phyloP scores from a whole-genome alignment of 2,329 filamentous ascomycete genomes.

The Colletotrichum plurivorum region DNA sequence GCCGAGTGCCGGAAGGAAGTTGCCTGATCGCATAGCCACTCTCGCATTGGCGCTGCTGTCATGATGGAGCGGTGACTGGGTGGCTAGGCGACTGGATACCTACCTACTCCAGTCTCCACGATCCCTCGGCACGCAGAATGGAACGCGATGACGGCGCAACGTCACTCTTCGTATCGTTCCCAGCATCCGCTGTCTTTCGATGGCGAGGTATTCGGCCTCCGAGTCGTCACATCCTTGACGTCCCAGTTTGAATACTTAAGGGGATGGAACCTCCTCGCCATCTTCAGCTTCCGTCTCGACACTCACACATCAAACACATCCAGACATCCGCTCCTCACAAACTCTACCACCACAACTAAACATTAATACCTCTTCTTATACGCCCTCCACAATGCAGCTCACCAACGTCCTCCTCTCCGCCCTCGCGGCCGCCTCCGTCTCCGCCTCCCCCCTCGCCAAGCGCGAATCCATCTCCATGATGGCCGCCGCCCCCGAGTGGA shows the following conservation, averaged over 20 bases:
- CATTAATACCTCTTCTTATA: background rate
- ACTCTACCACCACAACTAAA: background rate
- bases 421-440: slow-evolving; percentile 47
- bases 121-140: slow-evolving; percentile 8
- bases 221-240: background rate
- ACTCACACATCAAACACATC: background rate
- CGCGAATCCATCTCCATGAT: slow-evolving; percentile 53
- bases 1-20: background rate
- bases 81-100: slow-evolving; percentile 11
- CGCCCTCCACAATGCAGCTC: slow-evolving; percentile 58
- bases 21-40: slow-evolving; percentile 4
- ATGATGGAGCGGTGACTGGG: slow-evolving; percentile 25
- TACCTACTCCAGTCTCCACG: background rate
- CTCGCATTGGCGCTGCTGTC: background rate
- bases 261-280: background rate
- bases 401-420: slow-evolving; percentile 55
- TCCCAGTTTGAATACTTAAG: slow-evolving; percentile 20
- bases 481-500: slow-evolving; percentile 57
- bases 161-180: slow-evolving; percentile 21
- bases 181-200: background rate
- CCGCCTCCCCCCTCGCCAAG: slow-evolving; percentile 26
- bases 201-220: background rate
- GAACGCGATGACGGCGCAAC: slow-evolving; percentile 19
- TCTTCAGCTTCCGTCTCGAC: background rate
- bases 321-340: background rate